Evolutionary conservation across 1,284 basidiomycete genomes (phyloP).

Genomic region (Neolentinus lepideus): DNA sequence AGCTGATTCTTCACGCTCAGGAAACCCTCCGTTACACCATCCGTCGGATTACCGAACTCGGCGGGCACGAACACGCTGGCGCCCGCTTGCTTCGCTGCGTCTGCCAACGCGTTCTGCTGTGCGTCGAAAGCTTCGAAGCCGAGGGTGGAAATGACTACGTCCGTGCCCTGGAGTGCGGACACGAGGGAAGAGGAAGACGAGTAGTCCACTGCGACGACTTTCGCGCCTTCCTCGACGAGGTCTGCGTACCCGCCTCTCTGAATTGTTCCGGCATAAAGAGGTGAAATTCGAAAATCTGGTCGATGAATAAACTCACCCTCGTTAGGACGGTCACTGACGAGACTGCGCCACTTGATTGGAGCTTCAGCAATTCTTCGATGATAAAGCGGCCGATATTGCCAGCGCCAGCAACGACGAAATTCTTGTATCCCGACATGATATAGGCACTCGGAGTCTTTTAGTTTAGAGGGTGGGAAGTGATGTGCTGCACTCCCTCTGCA

Average conservation of each 20-base stretch:
- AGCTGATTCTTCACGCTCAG: constrained; percentile 6
- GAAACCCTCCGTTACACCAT: constrained; percentile 6
- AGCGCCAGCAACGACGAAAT: constrained; percentile 17
- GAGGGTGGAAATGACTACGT: constrained; percentile 20
- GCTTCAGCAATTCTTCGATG: constrained; percentile 15
- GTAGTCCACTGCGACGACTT: constrained; percentile 21
- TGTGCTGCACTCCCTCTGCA: too few relatives aligned
- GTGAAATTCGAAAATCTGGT: neutral
- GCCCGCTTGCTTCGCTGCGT: constrained; percentile 19
- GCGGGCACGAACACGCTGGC: constrained; percentile 23
- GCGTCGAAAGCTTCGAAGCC: constrained; percentile 4
- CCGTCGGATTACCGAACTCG: constrained; percentile 17
- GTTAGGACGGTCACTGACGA: neutral
- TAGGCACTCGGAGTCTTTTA: too few relatives aligned
- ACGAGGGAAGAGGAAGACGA: constrained; percentile 16
- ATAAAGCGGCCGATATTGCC: constrained; percentile 17
- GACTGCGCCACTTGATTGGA: constrained; percentile 5
- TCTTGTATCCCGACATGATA: constrained; percentile 16
- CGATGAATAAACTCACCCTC: neutral
- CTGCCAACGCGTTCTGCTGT: constrained; percentile 15
- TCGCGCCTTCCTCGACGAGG: neutral
- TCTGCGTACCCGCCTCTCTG: neutral
- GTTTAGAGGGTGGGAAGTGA: too few relatives aligned
- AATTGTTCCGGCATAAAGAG: neutral
- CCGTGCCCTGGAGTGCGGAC: constrained; percentile 11